These are phyloP conservation scores for Cruciata laevipes DNA, from an alignment of 257 asterid species.

Conservation along the genomic window DNA sequence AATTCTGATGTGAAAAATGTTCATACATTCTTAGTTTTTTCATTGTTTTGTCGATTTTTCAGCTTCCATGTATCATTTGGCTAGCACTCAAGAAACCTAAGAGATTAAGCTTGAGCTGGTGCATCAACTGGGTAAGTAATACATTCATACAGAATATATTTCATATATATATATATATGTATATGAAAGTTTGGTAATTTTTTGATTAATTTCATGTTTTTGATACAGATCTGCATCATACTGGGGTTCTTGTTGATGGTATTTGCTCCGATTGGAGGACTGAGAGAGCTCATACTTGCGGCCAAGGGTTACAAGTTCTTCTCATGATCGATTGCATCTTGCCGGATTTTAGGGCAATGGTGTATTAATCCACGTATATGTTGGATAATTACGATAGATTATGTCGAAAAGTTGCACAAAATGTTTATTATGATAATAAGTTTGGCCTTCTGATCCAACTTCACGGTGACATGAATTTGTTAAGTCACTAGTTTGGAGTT, in stretches of 20 bases:
- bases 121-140: constrained; percentile 35
- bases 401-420: neutral
- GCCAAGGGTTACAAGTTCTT: constrained; percentile 39
- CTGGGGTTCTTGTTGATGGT: constrained; percentile 37
- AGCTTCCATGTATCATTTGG: constrained; percentile 64
- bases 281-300: constrained; percentile 32
- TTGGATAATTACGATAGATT: neutral
- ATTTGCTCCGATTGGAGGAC: constrained; percentile 50
- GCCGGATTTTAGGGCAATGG: neutral
- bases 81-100: constrained; percentile 39
- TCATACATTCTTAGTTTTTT: neutral
- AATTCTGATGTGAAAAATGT: too few species aligned
- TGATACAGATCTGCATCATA: constrained; percentile 40
- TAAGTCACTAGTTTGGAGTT: too few species aligned
- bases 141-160: neutral
- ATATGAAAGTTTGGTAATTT: too few species aligned
- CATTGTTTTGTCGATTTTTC: constrained; percentile 3
- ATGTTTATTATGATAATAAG: neutral
- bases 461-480: too few species aligned
- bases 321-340: constrained; percentile 19
- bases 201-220: neutral
- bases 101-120: constrained; percentile 42
- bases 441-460: neutral
- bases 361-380: neutral
- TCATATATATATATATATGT: too few species aligned